A percentile compares a stretch with the other conserved stretches of the same genome.
phyloP scores from a whole-genome alignment of 352 stramenopile genomes.

The Peronosclerospora sorghi region DNA sequence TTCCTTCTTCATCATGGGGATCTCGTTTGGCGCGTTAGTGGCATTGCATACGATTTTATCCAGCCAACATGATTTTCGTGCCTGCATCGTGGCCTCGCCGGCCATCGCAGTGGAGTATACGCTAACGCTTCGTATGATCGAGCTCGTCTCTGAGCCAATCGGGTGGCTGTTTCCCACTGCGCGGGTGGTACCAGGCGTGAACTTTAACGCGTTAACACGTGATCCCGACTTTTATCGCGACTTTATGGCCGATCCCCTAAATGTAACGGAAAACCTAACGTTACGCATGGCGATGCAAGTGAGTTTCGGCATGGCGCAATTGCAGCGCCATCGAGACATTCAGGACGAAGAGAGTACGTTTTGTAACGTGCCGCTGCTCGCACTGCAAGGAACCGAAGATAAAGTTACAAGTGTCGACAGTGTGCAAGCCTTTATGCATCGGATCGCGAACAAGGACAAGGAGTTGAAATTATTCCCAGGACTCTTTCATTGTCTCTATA shows the following conservation, averaged over 20 bases:
- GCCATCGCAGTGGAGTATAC: constrained; percentile 56
- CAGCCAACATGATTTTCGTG: constrained; percentile 29
- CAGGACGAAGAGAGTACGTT: constrained; percentile 19
- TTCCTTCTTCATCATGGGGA: constrained; percentile 48
- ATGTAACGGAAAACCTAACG: constrained; percentile 30
- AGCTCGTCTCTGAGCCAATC: constrained; percentile 27
- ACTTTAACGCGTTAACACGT: constrained; percentile 21
- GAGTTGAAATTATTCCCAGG: constrained; percentile 42
- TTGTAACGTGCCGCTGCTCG: constrained; percentile 18
- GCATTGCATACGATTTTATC: constrained; percentile 45
- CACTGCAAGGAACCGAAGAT: constrained; percentile 37
- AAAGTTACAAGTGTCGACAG: constrained; percentile 37
- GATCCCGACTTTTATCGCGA: constrained; percentile 35
- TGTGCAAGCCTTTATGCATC: constrained; percentile 34
- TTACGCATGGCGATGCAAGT: constrained; percentile 33
- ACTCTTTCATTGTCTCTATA: constrained; percentile 44
- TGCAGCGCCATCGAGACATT: constrained; percentile 24
- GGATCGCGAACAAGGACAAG: constrained; percentile 38
- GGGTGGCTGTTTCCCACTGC: constrained; percentile 32
- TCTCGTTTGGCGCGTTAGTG: constrained; percentile 58
- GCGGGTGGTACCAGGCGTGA: constrained; percentile 42
- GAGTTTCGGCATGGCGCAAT: constrained; percentile 21
- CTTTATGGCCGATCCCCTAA: constrained; percentile 45
- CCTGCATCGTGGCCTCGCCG: constrained; percentile 39
- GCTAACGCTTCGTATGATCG: constrained; percentile 29